Percentiles rank a stretch among this genome's conserved stretches.
Conservation (phyloP, 2,329 filamentous ascomycete species). For the Fusarium sp. region DNA sequence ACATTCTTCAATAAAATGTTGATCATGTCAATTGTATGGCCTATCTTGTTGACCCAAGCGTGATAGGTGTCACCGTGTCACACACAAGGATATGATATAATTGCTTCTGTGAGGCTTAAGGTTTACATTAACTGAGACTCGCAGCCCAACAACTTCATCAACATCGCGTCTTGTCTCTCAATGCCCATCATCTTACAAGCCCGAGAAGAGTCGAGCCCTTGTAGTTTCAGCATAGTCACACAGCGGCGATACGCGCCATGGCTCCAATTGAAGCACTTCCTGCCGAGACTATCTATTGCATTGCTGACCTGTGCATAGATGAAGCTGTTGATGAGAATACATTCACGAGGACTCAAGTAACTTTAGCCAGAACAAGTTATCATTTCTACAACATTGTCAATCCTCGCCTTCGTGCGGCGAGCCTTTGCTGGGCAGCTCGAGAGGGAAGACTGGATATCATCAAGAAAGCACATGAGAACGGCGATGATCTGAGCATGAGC, state of each 20-base stretch:
- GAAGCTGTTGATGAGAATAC: neutral
- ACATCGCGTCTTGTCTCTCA: neutral
- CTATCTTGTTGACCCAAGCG: neutral
- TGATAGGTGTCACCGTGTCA: too few species aligned
- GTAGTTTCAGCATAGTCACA: neutral
- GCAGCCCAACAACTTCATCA: neutral
- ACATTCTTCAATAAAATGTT: neutral
- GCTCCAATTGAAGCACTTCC: conserved; percentile 1
- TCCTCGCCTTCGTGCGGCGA: conserved; percentile 1
- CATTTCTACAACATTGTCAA: conserved; percentile 17
- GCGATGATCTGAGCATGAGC: conserved; percentile 2
- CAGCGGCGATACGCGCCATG: neutral
- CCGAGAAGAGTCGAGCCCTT: neutral
- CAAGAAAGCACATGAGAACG: conserved; percentile 7
- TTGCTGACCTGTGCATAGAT: neutral
- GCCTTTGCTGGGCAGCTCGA: conserved; percentile 10
- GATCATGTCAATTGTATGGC: neutral
- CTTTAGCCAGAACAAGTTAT: conserved; percentile 12
- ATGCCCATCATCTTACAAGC: too few species aligned
- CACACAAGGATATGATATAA: neutral
- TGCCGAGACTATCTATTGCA: neutral
- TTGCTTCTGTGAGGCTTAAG: neutral
- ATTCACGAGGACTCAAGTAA: neutral
- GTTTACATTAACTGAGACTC: neutral
- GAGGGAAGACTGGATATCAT: conserved; percentile 9